Evolutionary conservation across 805 yeast species (phyloP), one percentile per base, ranked within the genome.

Genomic region (Candida verbasci): DNA sequence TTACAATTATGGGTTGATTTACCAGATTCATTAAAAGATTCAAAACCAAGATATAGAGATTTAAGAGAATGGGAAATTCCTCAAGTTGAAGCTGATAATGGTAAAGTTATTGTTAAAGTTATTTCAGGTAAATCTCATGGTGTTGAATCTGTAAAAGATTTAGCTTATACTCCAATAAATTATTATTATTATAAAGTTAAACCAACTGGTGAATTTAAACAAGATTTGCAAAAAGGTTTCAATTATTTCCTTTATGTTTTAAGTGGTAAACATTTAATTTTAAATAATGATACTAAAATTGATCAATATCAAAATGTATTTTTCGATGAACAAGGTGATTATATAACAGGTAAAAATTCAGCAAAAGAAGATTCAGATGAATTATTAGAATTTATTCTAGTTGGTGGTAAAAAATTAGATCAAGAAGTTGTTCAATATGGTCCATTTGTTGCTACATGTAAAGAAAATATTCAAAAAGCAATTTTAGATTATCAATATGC

Each of bases 1-100:
- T 64, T 86, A 67, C 96, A 87, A 58, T 64, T 87, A 37, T 87
- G 96, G 96, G 93, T 86, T 24, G 94, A 86, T 55, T 70, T 80
- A 47, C 95, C 93, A 14, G 74, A 63, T 29, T 58, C 70, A 1
- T 56, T 80, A 52, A 85, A 84, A 48, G 67, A 79, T 39, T 60
- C 72, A 43, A 74, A 73, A 22, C 95, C 95, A 26, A 65, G 89
- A 39, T 87, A 87, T 61, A 74, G 94, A 49, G 94, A 86, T 51
- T 68, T 87, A 53, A 75, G 76, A 54, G 68, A 71, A 3, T 66
- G 65, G 47, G 93, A 86, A 51, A 79, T 85, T 33, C 95, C 95
- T 6, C 63, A 74, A 34, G 89, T 68, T 7, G 67, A 64, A 37
- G 82, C 84, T 31, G 70, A 75, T 40, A 87, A 82, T 47, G 70